Evolutionary conservation across 176 grass and related monocot species (phyloP).

Genomic region (Musa schizocarpa): DNA sequence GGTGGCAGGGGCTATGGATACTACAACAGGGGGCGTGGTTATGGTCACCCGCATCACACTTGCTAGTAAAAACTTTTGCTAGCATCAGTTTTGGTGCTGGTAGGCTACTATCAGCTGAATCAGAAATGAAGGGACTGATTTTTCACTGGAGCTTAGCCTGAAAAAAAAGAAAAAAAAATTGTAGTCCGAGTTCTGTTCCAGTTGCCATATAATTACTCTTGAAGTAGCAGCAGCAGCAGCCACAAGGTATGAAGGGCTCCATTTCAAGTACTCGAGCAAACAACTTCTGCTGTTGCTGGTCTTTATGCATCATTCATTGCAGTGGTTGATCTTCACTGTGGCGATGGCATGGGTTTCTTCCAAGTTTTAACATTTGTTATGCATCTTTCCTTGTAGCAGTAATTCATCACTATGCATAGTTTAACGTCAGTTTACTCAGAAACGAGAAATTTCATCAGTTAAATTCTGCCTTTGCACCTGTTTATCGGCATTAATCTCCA

Average conservation of each 20-base stretch:
- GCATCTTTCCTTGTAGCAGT: too few species aligned
- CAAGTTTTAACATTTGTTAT: too few species aligned
- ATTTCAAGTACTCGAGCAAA: too few species aligned
- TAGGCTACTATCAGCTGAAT: not conserved
- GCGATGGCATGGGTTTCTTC: too few species aligned
- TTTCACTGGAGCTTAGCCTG: not conserved
- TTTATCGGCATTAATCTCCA: too few species aligned
- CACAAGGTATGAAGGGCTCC: not conserved
- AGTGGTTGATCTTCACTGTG: too few species aligned
- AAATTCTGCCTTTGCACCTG: too few species aligned
- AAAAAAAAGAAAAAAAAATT: not conserved
- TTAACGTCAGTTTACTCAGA: too few species aligned
- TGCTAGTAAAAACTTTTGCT: constrained; percentile 15
- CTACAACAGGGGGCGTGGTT: constrained; percentile 30
- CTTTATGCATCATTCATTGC: too few species aligned
- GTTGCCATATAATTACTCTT: not conserved
- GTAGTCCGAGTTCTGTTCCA: not conserved
- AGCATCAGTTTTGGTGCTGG: not conserved
- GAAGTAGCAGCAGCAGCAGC: not conserved
- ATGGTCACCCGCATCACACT: constrained; percentile 19
- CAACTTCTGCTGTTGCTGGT: too few species aligned
- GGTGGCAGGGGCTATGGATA: constrained; percentile 48
- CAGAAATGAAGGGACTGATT: not conserved
- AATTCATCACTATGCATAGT: too few species aligned
- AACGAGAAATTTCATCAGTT: too few species aligned